A percentile compares a stretch with the other conserved stretches of the same genome.
phyloP scores from a whole-genome alignment of 1,284 basidiomycete genomes.

The Puccinia novopanici region DNA sequence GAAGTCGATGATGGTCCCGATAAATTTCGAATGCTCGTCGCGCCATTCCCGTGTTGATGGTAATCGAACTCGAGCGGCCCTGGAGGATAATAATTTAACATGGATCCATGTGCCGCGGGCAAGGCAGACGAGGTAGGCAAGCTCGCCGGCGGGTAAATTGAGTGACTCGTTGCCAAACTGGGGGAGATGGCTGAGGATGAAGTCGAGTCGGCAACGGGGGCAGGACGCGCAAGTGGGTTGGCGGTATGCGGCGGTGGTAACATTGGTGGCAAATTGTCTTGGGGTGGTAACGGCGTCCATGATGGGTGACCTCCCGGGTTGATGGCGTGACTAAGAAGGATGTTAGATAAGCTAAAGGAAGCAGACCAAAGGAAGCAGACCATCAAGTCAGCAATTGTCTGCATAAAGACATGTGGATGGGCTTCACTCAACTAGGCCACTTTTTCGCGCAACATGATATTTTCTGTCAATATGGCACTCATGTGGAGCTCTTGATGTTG shows the following conservation, averaged over 20 bases:
- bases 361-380: not conserved
- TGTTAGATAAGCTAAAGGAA: constrained; percentile 21
- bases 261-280: constrained; percentile 22
- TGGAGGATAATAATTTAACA: constrained; percentile 6
- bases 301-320: not conserved
- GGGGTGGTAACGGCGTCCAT: not conserved
- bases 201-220: not conserved
- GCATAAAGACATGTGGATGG: not conserved
- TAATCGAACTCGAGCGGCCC: constrained; percentile 1
- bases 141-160: not conserved
- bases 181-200: not conserved
- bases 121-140: not conserved
- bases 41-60: not conserved
- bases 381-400: not conserved
- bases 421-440: constrained; percentile 28
- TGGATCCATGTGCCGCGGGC: not conserved
- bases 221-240: not conserved
- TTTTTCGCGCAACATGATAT: constrained; percentile 30
- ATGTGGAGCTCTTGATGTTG: constrained; percentile 45
- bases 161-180: not conserved
- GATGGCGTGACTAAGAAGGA: constrained; percentile 31
- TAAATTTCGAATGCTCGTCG: not conserved
- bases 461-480: constrained; percentile 25
- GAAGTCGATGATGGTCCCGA: not conserved
- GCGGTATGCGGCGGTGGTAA: not conserved